phyloP scores from a whole-genome alignment of 169 alveolate species.

The Cryptosporidium ubiquitum region DNA sequence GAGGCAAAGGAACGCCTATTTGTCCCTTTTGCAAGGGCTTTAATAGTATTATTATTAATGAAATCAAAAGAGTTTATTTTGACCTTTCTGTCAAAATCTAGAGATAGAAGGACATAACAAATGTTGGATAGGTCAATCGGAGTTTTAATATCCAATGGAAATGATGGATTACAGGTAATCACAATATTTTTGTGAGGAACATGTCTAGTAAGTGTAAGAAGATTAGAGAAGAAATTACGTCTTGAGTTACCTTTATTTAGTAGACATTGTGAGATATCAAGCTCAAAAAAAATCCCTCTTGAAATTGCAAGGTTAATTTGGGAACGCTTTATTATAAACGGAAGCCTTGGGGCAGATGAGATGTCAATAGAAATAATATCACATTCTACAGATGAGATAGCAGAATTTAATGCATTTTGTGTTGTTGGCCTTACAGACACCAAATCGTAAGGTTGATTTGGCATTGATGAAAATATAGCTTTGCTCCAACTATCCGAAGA shows the following conservation, averaged over 20 bases:
- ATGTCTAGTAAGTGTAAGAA: constrained; percentile 38
- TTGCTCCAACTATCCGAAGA: constrained; percentile 73
- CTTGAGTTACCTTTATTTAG: constrained; percentile 52
- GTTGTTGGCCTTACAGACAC: constrained; percentile 70
- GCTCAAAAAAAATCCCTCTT: constrained; percentile 58
- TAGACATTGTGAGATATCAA: constrained; percentile 30
- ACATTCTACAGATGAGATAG: constrained; percentile 58
- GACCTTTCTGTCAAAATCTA: constrained; percentile 53
- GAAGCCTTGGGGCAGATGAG: constrained; percentile 44
- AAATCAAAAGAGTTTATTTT: constrained; percentile 31
- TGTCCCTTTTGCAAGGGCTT: constrained; percentile 56
- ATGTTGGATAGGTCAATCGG: constrained; percentile 66
- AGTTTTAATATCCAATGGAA: constrained; percentile 17
- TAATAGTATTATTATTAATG: constrained; percentile 23
- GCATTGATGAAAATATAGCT: constrained; percentile 43
- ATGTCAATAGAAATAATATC: constrained; percentile 56
- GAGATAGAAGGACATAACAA: constrained; percentile 18
- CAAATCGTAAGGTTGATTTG: constrained; percentile 38
- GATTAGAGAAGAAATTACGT: constrained; percentile 34
- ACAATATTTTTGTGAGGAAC: constrained; percentile 53
- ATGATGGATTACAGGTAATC: constrained; percentile 30
- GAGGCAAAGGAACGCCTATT: constrained; percentile 58
- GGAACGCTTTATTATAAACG: constrained; percentile 43
- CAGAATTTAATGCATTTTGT: constrained; percentile 45
- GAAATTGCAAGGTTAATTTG: constrained; percentile 64